Evolutionary conservation across 345 rosid genomes (phyloP).

Genomic region (Eutrema heterophyllum): DNA sequence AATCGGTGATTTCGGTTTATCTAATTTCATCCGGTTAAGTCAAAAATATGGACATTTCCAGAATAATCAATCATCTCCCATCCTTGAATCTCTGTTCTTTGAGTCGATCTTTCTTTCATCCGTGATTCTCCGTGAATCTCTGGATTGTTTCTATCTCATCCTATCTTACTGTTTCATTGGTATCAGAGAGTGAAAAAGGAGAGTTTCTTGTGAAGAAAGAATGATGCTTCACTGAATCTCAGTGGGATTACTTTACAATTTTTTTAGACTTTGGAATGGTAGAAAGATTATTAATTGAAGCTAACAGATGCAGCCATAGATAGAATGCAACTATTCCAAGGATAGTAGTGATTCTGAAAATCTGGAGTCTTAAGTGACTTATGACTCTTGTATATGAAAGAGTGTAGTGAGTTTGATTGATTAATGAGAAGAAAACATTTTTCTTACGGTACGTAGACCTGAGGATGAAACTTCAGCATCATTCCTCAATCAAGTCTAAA

Average conservation of each 20-base stretch:
- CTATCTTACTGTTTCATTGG: too few species aligned
- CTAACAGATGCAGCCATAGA: constrained; percentile 34
- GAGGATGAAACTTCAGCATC: background rate
- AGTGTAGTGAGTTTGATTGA: background rate
- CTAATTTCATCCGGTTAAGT: too few species aligned
- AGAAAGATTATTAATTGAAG: constrained; percentile 45
- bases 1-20: too few species aligned
- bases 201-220: constrained; percentile 53
- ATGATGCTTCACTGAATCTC: constrained; percentile 33
- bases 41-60: too few species aligned
- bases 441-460: background rate
- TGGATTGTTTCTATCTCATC: too few species aligned
- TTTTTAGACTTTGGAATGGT: constrained; percentile 31
- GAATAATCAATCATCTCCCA: too few species aligned
- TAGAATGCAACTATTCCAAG: background rate
- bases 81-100: too few species aligned
- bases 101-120: too few species aligned
- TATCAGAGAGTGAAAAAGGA: constrained; percentile 45
- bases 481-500: constrained; percentile 29
- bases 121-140: too few species aligned
- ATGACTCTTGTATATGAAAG: background rate
- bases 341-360: background rate
- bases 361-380: background rate
- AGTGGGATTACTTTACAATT: background rate
- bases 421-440: background rate